A percentile compares a stretch with the other conserved stretches of the same genome.
These are phyloP conservation scores for Mercurialis annua DNA, from an alignment of 345 rosid species.

Conservation along the genomic window DNA sequence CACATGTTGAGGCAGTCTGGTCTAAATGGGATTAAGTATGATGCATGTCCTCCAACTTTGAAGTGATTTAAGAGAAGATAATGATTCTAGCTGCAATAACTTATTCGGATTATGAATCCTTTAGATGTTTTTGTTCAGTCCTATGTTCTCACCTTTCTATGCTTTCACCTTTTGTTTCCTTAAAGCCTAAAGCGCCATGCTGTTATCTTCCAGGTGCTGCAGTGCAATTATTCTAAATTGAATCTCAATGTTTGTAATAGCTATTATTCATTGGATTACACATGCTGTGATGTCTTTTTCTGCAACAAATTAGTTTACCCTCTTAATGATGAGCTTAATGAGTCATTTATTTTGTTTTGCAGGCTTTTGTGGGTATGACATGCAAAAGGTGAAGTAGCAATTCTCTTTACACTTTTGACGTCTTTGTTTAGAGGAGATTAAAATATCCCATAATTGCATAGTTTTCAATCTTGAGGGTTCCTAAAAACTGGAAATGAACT, in stretches of 20 bases:
- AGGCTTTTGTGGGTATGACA: conserved; percentile 51
- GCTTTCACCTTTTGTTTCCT: neutral
- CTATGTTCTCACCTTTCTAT: neutral
- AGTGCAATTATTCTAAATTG: neutral
- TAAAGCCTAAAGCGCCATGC: neutral
- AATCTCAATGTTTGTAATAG: neutral
- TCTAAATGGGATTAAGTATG: neutral
- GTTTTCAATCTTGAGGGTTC: neutral
- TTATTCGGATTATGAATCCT: neutral
- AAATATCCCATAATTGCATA: neutral
- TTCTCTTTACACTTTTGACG: conserved; percentile 20
- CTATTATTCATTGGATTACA: neutral
- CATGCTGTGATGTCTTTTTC: neutral
- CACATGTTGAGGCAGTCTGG: neutral
- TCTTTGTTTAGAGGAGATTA: neutral
- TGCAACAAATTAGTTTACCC: neutral
- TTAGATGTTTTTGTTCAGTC: neutral
- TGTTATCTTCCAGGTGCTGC: neutral
- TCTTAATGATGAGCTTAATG: conserved; percentile 20
- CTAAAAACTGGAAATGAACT: neutral
- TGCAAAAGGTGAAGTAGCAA: conserved; percentile 40
- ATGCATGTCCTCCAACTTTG: neutral
- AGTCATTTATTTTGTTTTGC: conserved; percentile 20
- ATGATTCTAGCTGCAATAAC: neutral
- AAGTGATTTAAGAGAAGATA: neutral